phyloP scores from a whole-genome alignment of 495 filamentous ascomycete genomes.

The Penicillium fimorum region DNA sequence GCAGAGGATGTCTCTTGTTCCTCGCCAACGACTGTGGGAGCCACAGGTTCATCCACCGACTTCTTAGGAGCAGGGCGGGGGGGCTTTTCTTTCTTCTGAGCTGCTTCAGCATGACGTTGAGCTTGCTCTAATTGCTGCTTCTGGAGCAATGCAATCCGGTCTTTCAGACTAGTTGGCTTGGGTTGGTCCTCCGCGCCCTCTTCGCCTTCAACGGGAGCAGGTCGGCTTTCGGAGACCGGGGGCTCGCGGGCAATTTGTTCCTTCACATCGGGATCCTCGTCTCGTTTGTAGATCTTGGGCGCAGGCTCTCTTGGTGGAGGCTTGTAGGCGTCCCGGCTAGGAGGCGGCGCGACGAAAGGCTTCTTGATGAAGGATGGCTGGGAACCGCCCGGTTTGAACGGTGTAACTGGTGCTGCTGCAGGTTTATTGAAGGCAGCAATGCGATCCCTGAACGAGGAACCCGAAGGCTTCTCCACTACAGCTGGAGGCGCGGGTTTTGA shows the following conservation, averaged over 20 bases:
- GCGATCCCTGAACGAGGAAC: slow-evolving; percentile 83
- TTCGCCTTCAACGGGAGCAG: slow-evolving; percentile 49
- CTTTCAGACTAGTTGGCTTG: slow-evolving; percentile 89
- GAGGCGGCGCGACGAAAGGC: slow-evolving; percentile 95
- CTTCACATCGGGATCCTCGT: slow-evolving; percentile 82
- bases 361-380: slow-evolving; percentile 85
- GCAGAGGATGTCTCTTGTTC: slow-evolving; percentile 43
- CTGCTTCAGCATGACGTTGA: slow-evolving; percentile 71
- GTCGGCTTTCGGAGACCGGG: slow-evolving; percentile 53
- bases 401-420: slow-evolving; percentile 77
- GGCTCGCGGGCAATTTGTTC: slow-evolving; percentile 53
- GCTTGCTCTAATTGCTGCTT: slow-evolving; percentile 91
- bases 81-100: slow-evolving; percentile 85
- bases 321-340: slow-evolving; percentile 88
- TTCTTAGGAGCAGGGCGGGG: slow-evolving; percentile 76
- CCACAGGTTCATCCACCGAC: slow-evolving; percentile 56
- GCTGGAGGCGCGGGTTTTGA: slow-evolving; percentile 55
- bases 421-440: slow-evolving; percentile 96
- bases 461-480: slow-evolving; percentile 72
- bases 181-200: slow-evolving; percentile 67
- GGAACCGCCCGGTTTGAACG: slow-evolving; percentile 73
- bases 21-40: slow-evolving; percentile 28
- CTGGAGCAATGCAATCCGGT: slow-evolving; percentile 88
- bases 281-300: slow-evolving; percentile 76
- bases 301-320: slow-evolving; percentile 67